Evolutionary conservation across 2,329 filamentous ascomycete genomes (phyloP), one percentile per base, ranked within the genome.

Genomic region (Beauveria varroae): DNA sequence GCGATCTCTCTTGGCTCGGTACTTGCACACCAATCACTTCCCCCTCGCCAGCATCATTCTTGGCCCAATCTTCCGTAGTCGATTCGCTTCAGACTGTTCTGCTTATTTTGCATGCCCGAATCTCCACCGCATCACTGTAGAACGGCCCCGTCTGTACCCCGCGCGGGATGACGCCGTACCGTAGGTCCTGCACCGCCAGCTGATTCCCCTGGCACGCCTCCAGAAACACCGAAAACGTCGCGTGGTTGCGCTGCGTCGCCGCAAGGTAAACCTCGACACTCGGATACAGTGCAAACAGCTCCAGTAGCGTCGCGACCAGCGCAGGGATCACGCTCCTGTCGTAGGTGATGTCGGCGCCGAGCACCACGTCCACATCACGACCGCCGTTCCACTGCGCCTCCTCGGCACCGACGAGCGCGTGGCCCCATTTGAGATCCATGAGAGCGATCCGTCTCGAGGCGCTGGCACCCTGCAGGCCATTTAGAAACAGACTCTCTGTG

Each of bases 291-390:
- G 76, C 75, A 54, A 89, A 82, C 14, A 91, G 75, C 55, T 87
- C 81, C 37, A 79, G 74, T 57, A 93, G 71, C 3, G 89, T 91
- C 3, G 78, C 80, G 3, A 90, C 78, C 26, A 93, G 77, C 1
- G 83, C 76, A 0, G 86, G 83, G 55, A 89, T 86, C 47, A 84
- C 79, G 41, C 77, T 76, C 63, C 78, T 78, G 69, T 93, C 89
- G 72, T 93, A 93, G 1, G 88, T 93, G 72, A 93, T 83, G 70
- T 93, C 90, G 40, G 90, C 88, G 4, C 89, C 90, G 30, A 93
- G 73, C 2, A 93, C 81, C 5, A 90, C 73, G 70, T 93, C 87
- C 50, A 85, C 71, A 2, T 70, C 66, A 5, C 69, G 68, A 20
- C 77, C 77, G 22, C 74, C 75, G 65, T 80, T 79, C 81, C 81